Evolutionary conservation across 805 yeast genomes (phyloP).

Genomic region (Suhomyces prunicola): DNA sequence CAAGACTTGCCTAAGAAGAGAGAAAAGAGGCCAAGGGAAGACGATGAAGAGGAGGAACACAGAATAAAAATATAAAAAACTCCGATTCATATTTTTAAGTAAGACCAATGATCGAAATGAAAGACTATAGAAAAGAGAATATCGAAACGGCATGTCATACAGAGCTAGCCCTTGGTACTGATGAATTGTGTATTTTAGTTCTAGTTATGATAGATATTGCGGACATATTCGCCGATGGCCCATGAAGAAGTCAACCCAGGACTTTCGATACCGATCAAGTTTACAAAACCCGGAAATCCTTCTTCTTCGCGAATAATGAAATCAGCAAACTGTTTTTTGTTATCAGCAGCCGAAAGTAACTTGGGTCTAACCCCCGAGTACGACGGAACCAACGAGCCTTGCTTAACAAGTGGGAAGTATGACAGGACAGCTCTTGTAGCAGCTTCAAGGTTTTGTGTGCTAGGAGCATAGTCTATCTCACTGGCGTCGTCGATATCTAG

Average conservation of each 20-base stretch:
- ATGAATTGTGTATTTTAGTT: not conserved
- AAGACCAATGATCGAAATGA: too few species aligned
- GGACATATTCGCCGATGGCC: slow-evolving; percentile 79
- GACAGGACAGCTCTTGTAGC: slow-evolving; percentile 58
- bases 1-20: slow-evolving; percentile 53
- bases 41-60: slow-evolving; percentile 16
- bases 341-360: slow-evolving; percentile 43
- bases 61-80: slow-evolving; percentile 15
- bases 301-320: slow-evolving; percentile 74
- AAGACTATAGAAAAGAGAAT: too few species aligned
- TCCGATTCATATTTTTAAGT: too few species aligned
- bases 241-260: slow-evolving; percentile 84
- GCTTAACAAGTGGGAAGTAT: slow-evolving; percentile 61
- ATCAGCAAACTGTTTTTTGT: slow-evolving; percentile 54
- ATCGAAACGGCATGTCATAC: too few species aligned
- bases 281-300: slow-evolving; percentile 75
- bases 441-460: slow-evolving; percentile 43
- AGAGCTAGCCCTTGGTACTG: too few species aligned
- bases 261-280: slow-evolving; percentile 79
- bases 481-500: slow-evolving; percentile 39
- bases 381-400: slow-evolving; percentile 54
- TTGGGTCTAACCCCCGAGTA: slow-evolving; percentile 88
- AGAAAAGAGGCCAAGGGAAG: slow-evolving; percentile 22
- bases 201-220: slow-evolving; percentile 22
- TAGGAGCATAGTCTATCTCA: slow-evolving; percentile 47